Evolutionary conservation across 2,329 filamentous ascomycete genomes (phyloP), one percentile per base, ranked within the genome.

Genomic region (Penicillium psychrosexuale): DNA sequence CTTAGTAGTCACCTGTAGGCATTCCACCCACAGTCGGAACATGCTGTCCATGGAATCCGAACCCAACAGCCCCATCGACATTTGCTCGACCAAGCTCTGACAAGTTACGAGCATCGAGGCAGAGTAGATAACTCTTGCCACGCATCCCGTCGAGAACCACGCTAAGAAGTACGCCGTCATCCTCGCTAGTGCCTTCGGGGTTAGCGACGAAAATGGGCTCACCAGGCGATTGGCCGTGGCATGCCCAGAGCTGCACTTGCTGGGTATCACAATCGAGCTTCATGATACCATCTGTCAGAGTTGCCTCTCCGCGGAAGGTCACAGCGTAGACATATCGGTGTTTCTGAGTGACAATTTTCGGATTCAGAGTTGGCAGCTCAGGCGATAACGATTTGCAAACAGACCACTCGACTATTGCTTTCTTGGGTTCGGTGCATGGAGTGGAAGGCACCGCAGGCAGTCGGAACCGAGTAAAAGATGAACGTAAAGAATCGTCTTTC

Each of bases 21-120:
- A 63, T 34, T 27, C 52, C 52, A n/a, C 63, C 66, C 12, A 46
- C 27, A 31, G 44, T 39, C 1, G 69, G 59, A 51, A 75, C 63
- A 67, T 75, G 71, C 31, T 74, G 69, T 0, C 80, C 81, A 73
- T 83, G 80, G 61, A 84, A 83, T 1, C 80, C 80, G 65, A 83
- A 79, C 1, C 73, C 76, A 59, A 83, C 73, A 2, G 73, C 73
- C 0, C 77, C 76, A 24, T 75, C 67, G 36, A 82, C 74, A 58
- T 79, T 72, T 22, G 81, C 81, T 17, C 78, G 72, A 0, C 79
- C 81, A 49, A 82, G 51, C 63, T 83, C 81, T 22, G 50, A 71
- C 70, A 84, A 67, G 36, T 72, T 72, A 55, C 66, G 77, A 8
- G 82, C 80, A 67, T 80, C 73, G 8, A 84, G 69, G 47, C 77